Percentiles rank a stretch among this genome's conserved stretches.
Evolutionary conservation across 208 protist genomes (phyloP).

Genomic region (Acanthamoeba lugdunensis): DNA sequence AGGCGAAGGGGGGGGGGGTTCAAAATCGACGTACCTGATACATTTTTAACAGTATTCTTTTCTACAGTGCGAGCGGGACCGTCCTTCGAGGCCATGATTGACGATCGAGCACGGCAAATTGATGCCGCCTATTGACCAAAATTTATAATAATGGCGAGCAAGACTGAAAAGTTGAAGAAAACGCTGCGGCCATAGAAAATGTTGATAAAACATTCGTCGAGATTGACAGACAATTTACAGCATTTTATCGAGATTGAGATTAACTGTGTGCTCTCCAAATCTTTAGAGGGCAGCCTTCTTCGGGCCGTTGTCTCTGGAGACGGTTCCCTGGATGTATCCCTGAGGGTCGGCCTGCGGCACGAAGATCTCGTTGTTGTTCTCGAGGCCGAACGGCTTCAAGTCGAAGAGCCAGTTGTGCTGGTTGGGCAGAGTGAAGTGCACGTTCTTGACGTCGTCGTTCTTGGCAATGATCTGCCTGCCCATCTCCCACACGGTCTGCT

Average conservation of each 20-base stretch:
- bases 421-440: slow-evolving; percentile 78
- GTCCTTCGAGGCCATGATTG: not conserved
- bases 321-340: slow-evolving; percentile 80
- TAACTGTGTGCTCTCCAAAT: no score
- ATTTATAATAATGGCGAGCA: not conserved
- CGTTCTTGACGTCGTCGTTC: slow-evolving; percentile 43
- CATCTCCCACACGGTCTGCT: slow-evolving; percentile 79
- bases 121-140: not conserved
- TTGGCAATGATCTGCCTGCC: slow-evolving; percentile 50
- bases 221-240: no score
- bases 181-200: no score
- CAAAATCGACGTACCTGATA: not conserved
- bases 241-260: no score
- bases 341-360: slow-evolving; percentile 78
- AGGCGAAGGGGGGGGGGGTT: not conserved
- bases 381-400: slow-evolving; percentile 69
- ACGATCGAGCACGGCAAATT: not conserved
- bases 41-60: slow-evolving; percentile 23
- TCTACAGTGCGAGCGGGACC: not conserved
- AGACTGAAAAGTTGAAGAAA: no score
- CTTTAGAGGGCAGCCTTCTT: not conserved
- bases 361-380: slow-evolving; percentile 82
- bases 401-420: slow-evolving; percentile 78
- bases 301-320: slow-evolving; percentile 65
- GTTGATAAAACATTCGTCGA: no score